Percentiles rank a stretch among this genome's conserved stretches.
Evolutionary conservation across 2,329 filamentous ascomycete genomes (phyloP).

Genomic region (Penicillium verrucosum): DNA sequence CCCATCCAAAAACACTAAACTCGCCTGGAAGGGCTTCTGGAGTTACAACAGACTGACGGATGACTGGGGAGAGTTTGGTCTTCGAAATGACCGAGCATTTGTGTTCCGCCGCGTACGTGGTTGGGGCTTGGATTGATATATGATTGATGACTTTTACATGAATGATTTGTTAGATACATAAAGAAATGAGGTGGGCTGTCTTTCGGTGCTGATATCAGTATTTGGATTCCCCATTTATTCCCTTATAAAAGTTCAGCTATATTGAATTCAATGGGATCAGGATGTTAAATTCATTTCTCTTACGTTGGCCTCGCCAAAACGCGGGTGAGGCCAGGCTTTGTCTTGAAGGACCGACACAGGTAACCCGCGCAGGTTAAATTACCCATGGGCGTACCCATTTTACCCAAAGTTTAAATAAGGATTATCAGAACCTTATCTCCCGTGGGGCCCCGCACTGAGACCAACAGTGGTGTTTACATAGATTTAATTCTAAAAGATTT

Average conservation of each 20-base stretch:
- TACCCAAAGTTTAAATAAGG: no score
- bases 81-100: conserved; percentile 60
- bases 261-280: no score
- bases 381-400: no score
- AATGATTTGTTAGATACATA: conserved; percentile 1
- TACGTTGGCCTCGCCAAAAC: no score
- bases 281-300: no score
- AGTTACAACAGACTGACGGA: conserved; percentile 86
- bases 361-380: no score
- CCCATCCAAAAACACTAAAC: conserved; percentile 73
- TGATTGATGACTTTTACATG: conserved; percentile 13
- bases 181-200: background rate
- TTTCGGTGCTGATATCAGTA: background rate
- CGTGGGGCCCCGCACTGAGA: no score
- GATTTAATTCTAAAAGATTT: no score
- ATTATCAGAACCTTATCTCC: no score
- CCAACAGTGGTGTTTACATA: no score
- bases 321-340: no score
- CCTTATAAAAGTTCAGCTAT: background rate
- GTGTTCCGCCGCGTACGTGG: conserved; percentile 62
- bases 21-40: conserved; percentile 86
- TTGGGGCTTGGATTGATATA: conserved; percentile 46
- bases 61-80: conserved; percentile 79
- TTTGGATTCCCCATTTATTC: background rate
- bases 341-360: no score